A percentile compares a stretch with the other conserved stretches of the same genome.
Conservation (phyloP, 2,329 filamentous ascomycete species). For the Curvularia verruculosa region DNA sequence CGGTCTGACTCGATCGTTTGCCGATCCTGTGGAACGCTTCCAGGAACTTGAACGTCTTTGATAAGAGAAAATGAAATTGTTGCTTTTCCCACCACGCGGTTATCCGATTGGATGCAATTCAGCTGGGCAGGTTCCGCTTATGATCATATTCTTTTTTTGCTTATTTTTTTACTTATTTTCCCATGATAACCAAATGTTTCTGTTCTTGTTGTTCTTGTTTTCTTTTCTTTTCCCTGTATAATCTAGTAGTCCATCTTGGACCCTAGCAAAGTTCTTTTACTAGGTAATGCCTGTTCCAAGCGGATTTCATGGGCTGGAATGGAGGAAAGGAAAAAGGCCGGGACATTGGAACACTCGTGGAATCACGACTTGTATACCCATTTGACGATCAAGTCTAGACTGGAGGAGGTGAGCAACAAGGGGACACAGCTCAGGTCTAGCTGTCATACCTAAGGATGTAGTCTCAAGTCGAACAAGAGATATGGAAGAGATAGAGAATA, state of each 20-base stretch:
- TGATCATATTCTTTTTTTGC: neutral
- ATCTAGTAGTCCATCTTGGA: neutral
- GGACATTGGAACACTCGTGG: neutral
- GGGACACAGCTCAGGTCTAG: neutral
- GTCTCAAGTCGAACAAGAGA: neutral
- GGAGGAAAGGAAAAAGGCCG: neutral
- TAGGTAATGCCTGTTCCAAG: neutral
- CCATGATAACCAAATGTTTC: neutral
- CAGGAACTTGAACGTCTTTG: conserved; percentile 41
- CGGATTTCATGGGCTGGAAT: neutral
- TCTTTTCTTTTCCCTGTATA: neutral
- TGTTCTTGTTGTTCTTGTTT: neutral
- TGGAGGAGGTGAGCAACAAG: neutral
- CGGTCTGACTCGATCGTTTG: conserved; percentile 47
- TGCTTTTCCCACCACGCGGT: neutral
- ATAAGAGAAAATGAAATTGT: conserved; percentile 3
- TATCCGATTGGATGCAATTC: neutral
- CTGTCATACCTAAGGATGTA: neutral
- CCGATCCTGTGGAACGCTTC: conserved; percentile 44
- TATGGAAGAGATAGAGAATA: neutral
- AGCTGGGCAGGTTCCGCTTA: conserved; percentile 11
- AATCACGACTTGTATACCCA: neutral
- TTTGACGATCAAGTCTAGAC: neutral
- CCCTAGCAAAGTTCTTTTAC: neutral
- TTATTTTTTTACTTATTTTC: neutral